Evolutionary conservation across 768 basidiomycete genomes (phyloP).

Genomic region (Coprinopsis cinerea): DNA sequence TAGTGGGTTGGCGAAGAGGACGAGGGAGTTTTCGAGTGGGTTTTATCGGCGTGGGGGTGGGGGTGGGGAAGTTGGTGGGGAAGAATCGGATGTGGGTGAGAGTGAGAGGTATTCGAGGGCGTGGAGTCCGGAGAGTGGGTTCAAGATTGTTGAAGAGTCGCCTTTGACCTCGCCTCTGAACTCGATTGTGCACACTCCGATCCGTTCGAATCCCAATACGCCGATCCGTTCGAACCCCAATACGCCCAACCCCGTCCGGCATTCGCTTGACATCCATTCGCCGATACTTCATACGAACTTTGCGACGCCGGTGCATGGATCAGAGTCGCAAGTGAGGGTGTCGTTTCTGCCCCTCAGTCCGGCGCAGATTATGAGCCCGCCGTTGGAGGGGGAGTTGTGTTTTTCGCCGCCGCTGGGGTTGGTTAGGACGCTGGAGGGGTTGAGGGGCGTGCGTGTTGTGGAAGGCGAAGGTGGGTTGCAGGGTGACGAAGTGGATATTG

Average conservation of each 20-base stretch:
- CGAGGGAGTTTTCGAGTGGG: too few species aligned
- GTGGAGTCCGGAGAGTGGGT: slow-evolving; percentile 1
- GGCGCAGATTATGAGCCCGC: slow-evolving; percentile 48
- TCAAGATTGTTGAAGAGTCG: slow-evolving; percentile 7
- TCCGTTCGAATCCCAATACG: too few species aligned
- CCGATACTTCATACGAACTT: not conserved
- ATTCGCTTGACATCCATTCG: too few species aligned
- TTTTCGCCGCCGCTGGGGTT: slow-evolving; percentile 34
- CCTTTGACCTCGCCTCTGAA: not conserved
- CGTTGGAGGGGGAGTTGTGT: slow-evolving; percentile 49
- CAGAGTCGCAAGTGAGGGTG: slow-evolving; percentile 18
- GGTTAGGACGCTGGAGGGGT: not conserved
- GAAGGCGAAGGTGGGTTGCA: not conserved
- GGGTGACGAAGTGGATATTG: not conserved
- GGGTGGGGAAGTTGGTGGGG: too few species aligned
- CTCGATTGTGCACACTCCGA: too few species aligned
- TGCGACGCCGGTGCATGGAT: too few species aligned
- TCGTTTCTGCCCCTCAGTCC: slow-evolving; percentile 49
- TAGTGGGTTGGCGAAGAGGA: too few species aligned
- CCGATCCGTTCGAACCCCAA: too few species aligned
- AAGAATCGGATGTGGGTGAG: too few species aligned
- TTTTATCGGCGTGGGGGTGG: too few species aligned
- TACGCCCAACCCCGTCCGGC: too few species aligned
- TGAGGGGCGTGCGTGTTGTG: not conserved
- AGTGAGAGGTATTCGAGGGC: not conserved